A percentile compares a stretch with the other conserved stretches of the same genome.
These are phyloP conservation scores for Penicillium thymicola DNA, from an alignment of 2,329 filamentous ascomycete genomes.

Conservation along the genomic window DNA sequence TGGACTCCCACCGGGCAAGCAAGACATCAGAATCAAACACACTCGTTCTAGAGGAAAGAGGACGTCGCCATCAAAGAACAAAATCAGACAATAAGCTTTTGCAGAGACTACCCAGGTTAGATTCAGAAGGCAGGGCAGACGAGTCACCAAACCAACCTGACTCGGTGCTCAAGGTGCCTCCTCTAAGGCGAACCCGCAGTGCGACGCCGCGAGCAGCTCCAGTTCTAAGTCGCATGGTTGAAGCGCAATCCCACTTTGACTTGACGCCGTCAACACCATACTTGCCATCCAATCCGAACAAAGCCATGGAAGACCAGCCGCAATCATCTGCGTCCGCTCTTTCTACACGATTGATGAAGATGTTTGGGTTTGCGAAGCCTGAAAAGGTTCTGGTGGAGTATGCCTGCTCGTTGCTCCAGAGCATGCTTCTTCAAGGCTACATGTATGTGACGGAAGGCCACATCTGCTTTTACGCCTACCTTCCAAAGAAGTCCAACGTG, in stretches of 20 bases:
- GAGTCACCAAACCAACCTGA: conserved; percentile 22
- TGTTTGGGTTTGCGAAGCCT: conserved; percentile 75
- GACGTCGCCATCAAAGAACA: conserved; percentile 54
- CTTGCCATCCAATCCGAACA: conserved; percentile 20
- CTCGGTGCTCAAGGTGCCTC: conserved; percentile 17
- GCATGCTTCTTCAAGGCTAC: conserved; percentile 86
- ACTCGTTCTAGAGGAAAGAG: conserved; percentile 31
- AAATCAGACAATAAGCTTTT: conserved; percentile 59
- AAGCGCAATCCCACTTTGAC: conserved; percentile 63
- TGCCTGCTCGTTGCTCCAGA: conserved; percentile 89
- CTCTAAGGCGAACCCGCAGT: conserved; percentile 29
- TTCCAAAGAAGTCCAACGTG: conserved; percentile 83
- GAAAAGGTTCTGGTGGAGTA: conserved; percentile 91
- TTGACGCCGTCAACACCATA: conserved; percentile 18
- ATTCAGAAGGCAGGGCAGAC: conserved; percentile 27
- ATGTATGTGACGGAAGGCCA: conserved; percentile 93
- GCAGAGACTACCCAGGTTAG: conserved; percentile 62
- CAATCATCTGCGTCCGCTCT: conserved; percentile 54
- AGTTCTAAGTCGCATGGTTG: conserved; percentile 74
- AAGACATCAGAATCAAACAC: conserved; percentile 2
- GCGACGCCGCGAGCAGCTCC: conserved; percentile 57
- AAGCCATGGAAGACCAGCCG: conserved; percentile 53
- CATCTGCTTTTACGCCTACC: conserved; percentile 94
- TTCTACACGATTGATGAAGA: conserved; percentile 71
- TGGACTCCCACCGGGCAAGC: conserved; percentile 1